phyloP scores from a whole-genome alignment of 2,329 filamentous ascomycete species.

The Didymella keratinophila region DNA sequence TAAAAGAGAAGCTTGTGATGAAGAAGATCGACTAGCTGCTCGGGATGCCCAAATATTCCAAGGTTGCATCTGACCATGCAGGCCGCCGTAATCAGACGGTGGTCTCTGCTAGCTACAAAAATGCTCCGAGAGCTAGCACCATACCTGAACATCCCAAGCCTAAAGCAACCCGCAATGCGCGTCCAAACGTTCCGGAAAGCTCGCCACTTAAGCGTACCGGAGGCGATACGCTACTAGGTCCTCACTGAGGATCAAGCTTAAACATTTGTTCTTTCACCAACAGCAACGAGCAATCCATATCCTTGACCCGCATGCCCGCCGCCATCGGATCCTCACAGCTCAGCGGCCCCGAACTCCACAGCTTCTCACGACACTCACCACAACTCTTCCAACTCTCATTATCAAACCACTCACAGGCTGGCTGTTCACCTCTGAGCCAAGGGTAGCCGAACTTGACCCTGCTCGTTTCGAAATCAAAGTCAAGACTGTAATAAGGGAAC shows the following conservation, averaged over 20 bases:
- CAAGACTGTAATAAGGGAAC: background rate
- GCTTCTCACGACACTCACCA: conserved; percentile 28
- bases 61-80: too few relatives aligned
- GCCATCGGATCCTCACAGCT: conserved; percentile 4
- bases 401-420: conserved; percentile 26
- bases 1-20: too few relatives aligned
- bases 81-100: too few relatives aligned
- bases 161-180: too few relatives aligned
- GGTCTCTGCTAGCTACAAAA: too few relatives aligned
- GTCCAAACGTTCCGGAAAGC: too few relatives aligned
- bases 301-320: background rate
- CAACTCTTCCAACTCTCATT: conserved; percentile 23
- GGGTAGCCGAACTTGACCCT: conserved; percentile 18
- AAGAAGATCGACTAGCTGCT: too few relatives aligned
- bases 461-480: background rate
- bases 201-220: background rate
- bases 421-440: background rate
- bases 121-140: too few relatives aligned
- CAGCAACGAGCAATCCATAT: conserved; percentile 10
- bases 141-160: too few relatives aligned
- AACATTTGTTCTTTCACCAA: background rate
- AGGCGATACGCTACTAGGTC: background rate
- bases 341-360: conserved; percentile 11
- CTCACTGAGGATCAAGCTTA: background rate
- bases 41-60: too few relatives aligned